Conservation (phyloP, 345 rosid species). For the Corchorus olitorius region DNA sequence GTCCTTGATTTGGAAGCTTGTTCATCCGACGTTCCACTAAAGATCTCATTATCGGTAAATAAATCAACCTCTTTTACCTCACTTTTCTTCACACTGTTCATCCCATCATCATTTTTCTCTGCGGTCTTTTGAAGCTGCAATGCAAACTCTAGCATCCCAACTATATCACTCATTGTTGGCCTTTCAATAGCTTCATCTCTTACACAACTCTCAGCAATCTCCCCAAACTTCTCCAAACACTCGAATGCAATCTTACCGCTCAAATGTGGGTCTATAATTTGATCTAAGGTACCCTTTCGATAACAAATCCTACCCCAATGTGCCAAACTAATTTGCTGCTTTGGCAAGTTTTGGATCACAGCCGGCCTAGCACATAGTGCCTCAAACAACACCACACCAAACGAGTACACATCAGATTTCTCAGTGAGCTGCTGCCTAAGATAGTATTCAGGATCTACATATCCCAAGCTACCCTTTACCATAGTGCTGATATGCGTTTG, state of each 20-base stretch:
- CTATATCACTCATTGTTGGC: constrained; percentile 4
- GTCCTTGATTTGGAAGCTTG: background rate
- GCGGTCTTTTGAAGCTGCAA: background rate
- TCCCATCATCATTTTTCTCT: background rate
- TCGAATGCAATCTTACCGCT: background rate
- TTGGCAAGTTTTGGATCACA: background rate
- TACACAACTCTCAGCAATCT: constrained; percentile 8
- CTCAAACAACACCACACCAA: constrained; percentile 36
- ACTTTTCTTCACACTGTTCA: background rate
- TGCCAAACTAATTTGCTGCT: constrained; percentile 18
- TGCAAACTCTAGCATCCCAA: constrained; percentile 8
- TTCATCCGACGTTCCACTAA: background rate
- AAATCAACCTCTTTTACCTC: background rate
- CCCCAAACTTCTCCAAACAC: background rate
- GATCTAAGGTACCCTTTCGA: constrained; percentile 15
- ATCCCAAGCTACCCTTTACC: constrained; percentile 35
- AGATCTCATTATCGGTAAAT: background rate
- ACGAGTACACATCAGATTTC: constrained; percentile 36
- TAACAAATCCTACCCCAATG: constrained; percentile 16
- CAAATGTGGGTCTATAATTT: constrained; percentile 27
- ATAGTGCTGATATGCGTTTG: constrained; percentile 28
- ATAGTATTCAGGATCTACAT: constrained; percentile 33
- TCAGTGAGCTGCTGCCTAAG: constrained; percentile 29
- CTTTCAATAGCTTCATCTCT: background rate
- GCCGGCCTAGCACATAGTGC: constrained; percentile 22